Conservation (phyloP, 768 basidiomycete genomes). For the Sarcodon aspratus region DNA sequence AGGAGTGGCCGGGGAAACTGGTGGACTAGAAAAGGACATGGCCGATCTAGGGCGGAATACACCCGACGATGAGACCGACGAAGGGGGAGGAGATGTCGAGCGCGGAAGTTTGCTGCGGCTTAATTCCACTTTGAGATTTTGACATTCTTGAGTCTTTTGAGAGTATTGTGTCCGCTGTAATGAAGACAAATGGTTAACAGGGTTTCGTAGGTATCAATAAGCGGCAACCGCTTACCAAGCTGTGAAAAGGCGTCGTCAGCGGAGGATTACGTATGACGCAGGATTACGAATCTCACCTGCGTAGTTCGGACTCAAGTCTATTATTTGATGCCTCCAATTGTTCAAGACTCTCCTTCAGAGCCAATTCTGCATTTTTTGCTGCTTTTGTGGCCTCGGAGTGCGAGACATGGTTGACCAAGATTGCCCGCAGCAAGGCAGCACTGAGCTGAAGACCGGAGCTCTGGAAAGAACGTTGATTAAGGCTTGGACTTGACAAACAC, state of each 20-base stretch:
- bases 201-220: constrained; percentile 9
- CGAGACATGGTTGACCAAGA: constrained; percentile 72
- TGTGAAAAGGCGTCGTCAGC: constrained; percentile 24
- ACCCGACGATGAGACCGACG: constrained; percentile 1
- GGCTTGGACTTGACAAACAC: constrained; percentile 6
- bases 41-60: constrained; percentile 1
- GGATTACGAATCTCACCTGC: constrained; percentile 39
- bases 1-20: constrained; percentile 16
- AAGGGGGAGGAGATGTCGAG: constrained; percentile 17
- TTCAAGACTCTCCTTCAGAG: constrained; percentile 54
- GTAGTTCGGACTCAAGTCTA: constrained; percentile 60
- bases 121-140: constrained; percentile 55
- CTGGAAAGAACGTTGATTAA: constrained; percentile 20
- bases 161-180: constrained; percentile 46
- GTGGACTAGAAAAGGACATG: constrained; percentile 12
- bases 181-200: not conserved
- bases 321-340: constrained; percentile 45
- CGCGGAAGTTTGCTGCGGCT: constrained; percentile 42
- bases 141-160: constrained; percentile 64
- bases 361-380: constrained; percentile 50
- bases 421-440: constrained; percentile 70
- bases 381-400: constrained; percentile 67
- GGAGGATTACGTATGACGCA: constrained; percentile 5
- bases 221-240: constrained; percentile 32
- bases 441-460: constrained; percentile 62